Evolutionary conservation across 2,329 filamentous ascomycete species (phyloP).

Genomic region (Claviceps citrina): DNA sequence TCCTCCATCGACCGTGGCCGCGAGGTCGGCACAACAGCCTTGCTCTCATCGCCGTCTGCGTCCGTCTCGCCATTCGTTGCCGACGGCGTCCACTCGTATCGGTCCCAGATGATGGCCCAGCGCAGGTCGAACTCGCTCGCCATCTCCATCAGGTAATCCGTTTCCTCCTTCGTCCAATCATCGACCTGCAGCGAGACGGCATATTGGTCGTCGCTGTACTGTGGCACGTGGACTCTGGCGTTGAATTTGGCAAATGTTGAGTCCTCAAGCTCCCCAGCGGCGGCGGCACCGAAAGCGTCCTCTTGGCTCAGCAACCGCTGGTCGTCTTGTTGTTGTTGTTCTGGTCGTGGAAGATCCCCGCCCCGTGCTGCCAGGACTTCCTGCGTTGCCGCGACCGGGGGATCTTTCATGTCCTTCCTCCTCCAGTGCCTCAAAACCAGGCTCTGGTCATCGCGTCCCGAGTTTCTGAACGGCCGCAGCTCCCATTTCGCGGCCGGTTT

Average conservation of each 20-base stretch:
- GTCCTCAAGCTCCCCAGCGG: conserved; percentile 35
- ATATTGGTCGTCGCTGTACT: conserved; percentile 82
- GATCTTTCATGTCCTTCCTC: conserved; percentile 35
- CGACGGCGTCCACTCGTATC: conserved; percentile 59
- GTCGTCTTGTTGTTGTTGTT: not conserved
- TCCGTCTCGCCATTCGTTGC: conserved; percentile 30
- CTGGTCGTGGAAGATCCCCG: no score
- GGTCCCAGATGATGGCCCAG: conserved; percentile 84
- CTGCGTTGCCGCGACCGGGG: conserved; percentile 8
- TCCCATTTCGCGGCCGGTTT: conserved; percentile 50
- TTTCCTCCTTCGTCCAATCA: conserved; percentile 86
- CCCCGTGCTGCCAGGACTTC: not conserved
- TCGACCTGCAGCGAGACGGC: conserved; percentile 53
- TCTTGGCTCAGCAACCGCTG: no score
- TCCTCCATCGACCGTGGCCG: conserved; percentile 66
- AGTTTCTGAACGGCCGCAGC: conserved; percentile 57
- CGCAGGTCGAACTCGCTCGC: conserved; percentile 69
- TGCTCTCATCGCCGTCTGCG: conserved; percentile 30
- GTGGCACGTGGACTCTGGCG: conserved; percentile 59
- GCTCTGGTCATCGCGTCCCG: conserved; percentile 51
- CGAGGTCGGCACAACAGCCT: conserved; percentile 36
- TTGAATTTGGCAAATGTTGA: conserved; percentile 76
- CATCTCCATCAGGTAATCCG: conserved; percentile 70
- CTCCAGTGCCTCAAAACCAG: conserved; percentile 71
- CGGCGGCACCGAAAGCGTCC: no score